phyloP scores from a whole-genome alignment of 768 basidiomycete species.

The Tulasnella sp. region DNA sequence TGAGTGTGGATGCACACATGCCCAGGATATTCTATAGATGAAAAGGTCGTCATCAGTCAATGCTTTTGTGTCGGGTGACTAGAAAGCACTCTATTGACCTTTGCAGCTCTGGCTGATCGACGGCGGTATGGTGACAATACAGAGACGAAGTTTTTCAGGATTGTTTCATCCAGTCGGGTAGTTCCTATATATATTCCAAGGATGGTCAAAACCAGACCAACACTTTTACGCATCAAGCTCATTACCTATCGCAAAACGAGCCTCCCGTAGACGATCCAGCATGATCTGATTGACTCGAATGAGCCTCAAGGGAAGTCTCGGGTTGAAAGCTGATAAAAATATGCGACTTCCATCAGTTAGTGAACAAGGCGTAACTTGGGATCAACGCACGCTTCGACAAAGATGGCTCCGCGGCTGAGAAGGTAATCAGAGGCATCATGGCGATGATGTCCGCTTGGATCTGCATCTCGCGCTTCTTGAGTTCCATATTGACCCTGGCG shows the following conservation, averaged over 20 bases:
- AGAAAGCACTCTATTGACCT: background rate
- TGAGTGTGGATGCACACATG: constrained; percentile 21
- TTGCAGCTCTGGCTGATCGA: constrained; percentile 18
- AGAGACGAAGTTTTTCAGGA: constrained; percentile 21
- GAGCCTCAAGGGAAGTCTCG: background rate
- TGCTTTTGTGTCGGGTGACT: too few relatives aligned
- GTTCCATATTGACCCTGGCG: constrained; percentile 20
- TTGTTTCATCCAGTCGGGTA: constrained; percentile 17
- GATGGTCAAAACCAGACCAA: too few relatives aligned
- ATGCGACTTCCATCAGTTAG: too few relatives aligned
- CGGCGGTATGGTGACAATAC: constrained; percentile 22
- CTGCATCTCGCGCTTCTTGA: constrained; percentile 22
- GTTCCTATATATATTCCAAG: constrained; percentile 13
- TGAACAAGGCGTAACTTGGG: too few relatives aligned
- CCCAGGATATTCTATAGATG: constrained; percentile 17
- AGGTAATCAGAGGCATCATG: constrained; percentile 21
- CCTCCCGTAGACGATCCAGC: constrained; percentile 18
- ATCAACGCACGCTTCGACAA: too few relatives aligned
- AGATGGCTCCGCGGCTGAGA: too few relatives aligned
- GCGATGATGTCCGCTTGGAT: constrained; percentile 23
- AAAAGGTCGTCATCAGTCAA: background rate
- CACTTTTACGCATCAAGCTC: background rate
- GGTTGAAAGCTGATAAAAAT: too few relatives aligned
- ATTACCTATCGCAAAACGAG: constrained; percentile 8
- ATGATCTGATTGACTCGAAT: constrained; percentile 23